phyloP scores from a whole-genome alignment of 2,329 filamentous ascomycete genomes.

The Pyricularia grisea region DNA sequence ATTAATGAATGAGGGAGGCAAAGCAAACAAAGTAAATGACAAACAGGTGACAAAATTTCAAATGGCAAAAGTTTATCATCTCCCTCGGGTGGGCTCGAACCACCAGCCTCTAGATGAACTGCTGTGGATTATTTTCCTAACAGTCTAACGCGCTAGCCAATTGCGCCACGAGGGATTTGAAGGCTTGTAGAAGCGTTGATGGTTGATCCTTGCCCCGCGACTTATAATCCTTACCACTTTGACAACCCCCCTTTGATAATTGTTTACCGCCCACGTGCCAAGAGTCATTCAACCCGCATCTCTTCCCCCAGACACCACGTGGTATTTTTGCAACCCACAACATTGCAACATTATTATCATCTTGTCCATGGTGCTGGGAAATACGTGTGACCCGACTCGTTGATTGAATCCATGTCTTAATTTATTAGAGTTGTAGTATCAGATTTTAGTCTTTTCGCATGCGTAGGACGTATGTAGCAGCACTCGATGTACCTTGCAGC shows the following conservation, averaged over 20 bases:
- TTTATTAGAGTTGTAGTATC: too few relatives aligned
- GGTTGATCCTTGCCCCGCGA: background rate
- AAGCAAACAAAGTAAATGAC: too few relatives aligned
- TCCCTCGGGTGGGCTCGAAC: conserved; percentile 4
- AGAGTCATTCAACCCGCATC: too few relatives aligned
- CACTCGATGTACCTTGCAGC: too few relatives aligned
- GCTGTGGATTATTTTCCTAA: conserved; percentile 22
- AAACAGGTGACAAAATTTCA: background rate
- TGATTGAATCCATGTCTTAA: background rate
- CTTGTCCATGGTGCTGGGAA: background rate
- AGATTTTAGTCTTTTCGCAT: too few relatives aligned
- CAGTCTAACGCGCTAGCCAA: conserved; percentile 53
- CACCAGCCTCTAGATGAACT: conserved; percentile 2
- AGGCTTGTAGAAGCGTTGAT: background rate
- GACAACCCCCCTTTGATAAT: background rate
- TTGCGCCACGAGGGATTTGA: conserved; percentile 27
- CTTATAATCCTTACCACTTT: background rate
- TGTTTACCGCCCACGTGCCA: too few relatives aligned
- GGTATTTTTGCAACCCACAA: background rate
- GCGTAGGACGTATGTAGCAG: too few relatives aligned
- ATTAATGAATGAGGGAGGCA: background rate
- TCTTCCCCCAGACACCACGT: too few relatives aligned
- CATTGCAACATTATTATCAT: background rate
- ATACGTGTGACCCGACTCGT: background rate
- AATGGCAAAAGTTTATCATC: background rate